These are phyloP conservation scores for Scenedesmus sp. DNA, from an alignment of 163 green algal species.

Conservation along the genomic window DNA sequence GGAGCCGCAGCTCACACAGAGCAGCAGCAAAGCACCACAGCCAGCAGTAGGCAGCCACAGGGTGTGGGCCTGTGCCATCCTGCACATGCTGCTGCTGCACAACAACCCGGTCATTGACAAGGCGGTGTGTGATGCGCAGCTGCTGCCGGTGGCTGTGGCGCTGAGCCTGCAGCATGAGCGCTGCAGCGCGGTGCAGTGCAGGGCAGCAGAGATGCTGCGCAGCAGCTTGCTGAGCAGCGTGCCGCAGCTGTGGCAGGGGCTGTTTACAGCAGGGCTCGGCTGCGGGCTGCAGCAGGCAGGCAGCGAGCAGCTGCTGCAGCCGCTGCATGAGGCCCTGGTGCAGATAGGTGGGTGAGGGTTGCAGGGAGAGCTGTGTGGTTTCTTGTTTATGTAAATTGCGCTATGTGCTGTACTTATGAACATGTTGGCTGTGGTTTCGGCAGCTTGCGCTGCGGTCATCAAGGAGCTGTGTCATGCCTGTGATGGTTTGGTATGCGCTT, in stretches of 20 bases:
- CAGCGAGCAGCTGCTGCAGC: slow-evolving; percentile 12
- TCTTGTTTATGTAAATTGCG: no score
- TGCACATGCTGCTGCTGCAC: slow-evolving; percentile 50
- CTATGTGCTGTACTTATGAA: no score
- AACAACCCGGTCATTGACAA: slow-evolving; percentile 32
- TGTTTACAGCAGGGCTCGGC: slow-evolving; percentile 43
- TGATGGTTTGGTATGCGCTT: no score
- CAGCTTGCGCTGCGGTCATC: no score
- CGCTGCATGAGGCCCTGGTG: slow-evolving; percentile 42
- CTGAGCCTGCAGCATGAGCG: slow-evolving; percentile 28
- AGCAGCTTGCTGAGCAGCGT: slow-evolving; percentile 23
- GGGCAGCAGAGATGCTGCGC: slow-evolving; percentile 43
- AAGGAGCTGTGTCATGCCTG: no score
- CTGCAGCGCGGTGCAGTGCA: slow-evolving; percentile 51
- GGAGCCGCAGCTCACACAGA: slow-evolving; percentile 7
- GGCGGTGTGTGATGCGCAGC: background rate
- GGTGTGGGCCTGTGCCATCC: slow-evolving; percentile 43
- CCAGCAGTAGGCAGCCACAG: slow-evolving; percentile 52
- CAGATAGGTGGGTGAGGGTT: slow-evolving; percentile 24
- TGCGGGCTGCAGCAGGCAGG: background rate
- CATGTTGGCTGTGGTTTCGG: no score
- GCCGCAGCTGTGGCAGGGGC: slow-evolving; percentile 39
- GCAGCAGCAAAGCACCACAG: slow-evolving; percentile 31
- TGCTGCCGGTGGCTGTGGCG: slow-evolving; percentile 36
- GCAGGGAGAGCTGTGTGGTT: background rate